Base-by-base conservation (phyloP, 495 filamentous ascomycete species). In the Chaetomium cochliodes region DNA sequence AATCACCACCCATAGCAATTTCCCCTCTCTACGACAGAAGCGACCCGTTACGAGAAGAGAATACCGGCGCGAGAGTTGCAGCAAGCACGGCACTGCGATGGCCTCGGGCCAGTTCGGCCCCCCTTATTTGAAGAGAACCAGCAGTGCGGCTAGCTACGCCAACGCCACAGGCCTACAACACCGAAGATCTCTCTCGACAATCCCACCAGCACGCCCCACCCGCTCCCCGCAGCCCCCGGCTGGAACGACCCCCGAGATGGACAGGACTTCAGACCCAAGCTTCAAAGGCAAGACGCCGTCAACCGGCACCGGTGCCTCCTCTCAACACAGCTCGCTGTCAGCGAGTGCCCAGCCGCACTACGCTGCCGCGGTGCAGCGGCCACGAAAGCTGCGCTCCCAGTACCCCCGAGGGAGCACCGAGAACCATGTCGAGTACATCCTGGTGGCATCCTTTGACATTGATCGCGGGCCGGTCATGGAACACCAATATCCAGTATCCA, bases 401-500 rank as follows among this genome's bases (percentile, higher is more conserved):
- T 97, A 97, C 73, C 92, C 92, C 2, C 81, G 86, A 12, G 87
- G 92, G 61, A 86, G 78, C 49, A 73, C 84, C 39, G 92, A 96
- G 76, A 92, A 90, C 66, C 94, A 99, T 87, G 94, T 99, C 72
- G 94, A 98, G 74, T 99, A 97, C 72, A 97, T 99, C 61, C 82
- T 99, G n/a, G 96, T 99, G 57, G 94, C 94, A 0, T 94, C 92
- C 3, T 99, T 99, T 76, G 92, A 97, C 72, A 96, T 97, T 69
- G 93, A 98, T 72, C 87, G 90, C 60, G 94, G 94, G 15, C 92
- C 93, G 60, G 87, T 97, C 66, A 98, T 99, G 94, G 96, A 99
- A 73, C 92, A 98, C 73, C 94, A 99, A 70, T 98, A 92, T 69
- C 94, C 94, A 0, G 90, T 88, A 44, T 84, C 93, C 47, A 98